phyloP scores from a whole-genome alignment of 768 basidiomycete genomes.

The Phylloporus rhodoxanthus region DNA sequence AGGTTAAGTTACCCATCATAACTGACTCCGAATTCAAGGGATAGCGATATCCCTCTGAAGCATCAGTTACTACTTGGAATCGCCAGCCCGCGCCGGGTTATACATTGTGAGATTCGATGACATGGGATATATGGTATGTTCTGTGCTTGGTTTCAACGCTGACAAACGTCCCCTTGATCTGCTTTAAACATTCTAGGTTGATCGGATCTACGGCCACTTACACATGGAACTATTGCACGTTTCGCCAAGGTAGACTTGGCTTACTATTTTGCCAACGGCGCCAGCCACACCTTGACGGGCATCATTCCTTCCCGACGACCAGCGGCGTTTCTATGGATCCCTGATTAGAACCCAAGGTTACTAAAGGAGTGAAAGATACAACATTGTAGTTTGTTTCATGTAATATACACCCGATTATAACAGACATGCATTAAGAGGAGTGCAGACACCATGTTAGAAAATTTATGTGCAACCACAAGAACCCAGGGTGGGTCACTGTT shows the following conservation, averaged over 20 bases:
- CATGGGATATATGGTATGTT: not conserved
- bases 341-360: not conserved
- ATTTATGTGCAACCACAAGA: not conserved
- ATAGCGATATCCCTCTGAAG: not conserved
- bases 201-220: not conserved
- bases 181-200: no score
- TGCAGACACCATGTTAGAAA: not conserved
- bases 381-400: not conserved
- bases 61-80: not conserved
- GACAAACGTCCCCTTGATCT: not conserved
- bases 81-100: no score
- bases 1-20: not conserved
- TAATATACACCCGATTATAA: not conserved
- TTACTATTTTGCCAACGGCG: not conserved
- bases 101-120: not conserved
- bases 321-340: not conserved
- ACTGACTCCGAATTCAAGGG: not conserved
- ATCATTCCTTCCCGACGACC: not conserved
- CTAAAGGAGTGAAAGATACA: not conserved
- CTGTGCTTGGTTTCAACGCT: not conserved
- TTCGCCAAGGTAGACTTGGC: not conserved
- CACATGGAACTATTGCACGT: not conserved
- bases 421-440: not conserved
- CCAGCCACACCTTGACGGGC: no score
- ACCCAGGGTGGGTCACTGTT: not conserved